A percentile compares a stretch with the other conserved stretches of the same genome.
These are phyloP conservation scores for Delitschia confertaspora DNA, from an alignment of 495 filamentous ascomycete genomes.

Conservation along the genomic window DNA sequence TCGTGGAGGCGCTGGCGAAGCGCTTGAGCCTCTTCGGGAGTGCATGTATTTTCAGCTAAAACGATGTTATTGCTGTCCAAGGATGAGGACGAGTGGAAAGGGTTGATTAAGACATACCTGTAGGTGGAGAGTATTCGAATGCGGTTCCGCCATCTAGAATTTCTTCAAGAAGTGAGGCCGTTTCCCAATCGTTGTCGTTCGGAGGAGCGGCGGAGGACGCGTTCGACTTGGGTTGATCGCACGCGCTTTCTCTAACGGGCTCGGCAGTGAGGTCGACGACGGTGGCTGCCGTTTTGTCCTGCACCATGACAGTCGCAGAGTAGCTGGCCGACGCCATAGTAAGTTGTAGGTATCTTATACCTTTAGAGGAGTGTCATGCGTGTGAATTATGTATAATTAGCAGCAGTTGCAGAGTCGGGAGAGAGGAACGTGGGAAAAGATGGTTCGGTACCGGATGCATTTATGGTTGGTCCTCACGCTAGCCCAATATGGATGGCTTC, in stretches of 20 bases:
- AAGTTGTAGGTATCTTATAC: background rate
- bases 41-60: constrained; percentile 48
- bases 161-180: constrained; percentile 59
- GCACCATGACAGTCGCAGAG: constrained; percentile 23
- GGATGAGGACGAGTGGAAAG: background rate
- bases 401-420: too few relatives aligned
- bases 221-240: constrained; percentile 1
- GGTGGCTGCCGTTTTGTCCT: constrained; percentile 1
- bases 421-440: too few relatives aligned
- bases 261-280: constrained; percentile 6
- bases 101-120: constrained; percentile 20
- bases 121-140: constrained; percentile 25
- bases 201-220: background rate
- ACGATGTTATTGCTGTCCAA: constrained; percentile 1
- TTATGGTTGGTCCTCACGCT: too few relatives aligned
- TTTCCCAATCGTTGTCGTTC: constrained; percentile 56
- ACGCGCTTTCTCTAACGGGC: constrained; percentile 4
- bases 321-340: constrained; percentile 2
- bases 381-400: too few relatives aligned
- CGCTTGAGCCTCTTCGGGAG: constrained; percentile 58
- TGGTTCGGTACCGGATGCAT: too few relatives aligned
- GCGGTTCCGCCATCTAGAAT: constrained; percentile 52
- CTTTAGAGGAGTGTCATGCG: too few relatives aligned
- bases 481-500: too few relatives aligned
- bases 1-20: constrained; percentile 63